Conservation (phyloP, 305 asterid genomes). For the Nicotiana rustica region DNA sequence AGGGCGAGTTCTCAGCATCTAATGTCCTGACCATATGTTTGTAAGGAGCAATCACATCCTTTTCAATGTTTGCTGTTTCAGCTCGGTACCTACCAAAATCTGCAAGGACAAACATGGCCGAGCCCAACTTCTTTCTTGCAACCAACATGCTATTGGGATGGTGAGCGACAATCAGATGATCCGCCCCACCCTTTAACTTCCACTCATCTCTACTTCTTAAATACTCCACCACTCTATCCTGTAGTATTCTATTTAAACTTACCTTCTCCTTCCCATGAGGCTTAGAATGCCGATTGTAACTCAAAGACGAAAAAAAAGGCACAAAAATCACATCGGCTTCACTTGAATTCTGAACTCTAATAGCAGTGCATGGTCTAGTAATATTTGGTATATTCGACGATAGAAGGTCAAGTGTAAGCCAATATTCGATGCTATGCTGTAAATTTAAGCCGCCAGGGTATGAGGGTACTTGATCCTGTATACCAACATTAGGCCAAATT, state of each 20-base stretch:
- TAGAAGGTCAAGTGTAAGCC: constrained; percentile 87
- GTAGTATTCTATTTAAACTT: constrained; percentile 55
- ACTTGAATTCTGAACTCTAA: constrained; percentile 60
- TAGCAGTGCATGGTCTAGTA: constrained; percentile 63
- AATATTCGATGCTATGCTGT: constrained; percentile 81
- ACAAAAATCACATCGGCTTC: constrained; percentile 72
- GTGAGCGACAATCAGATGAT: constrained; percentile 81
- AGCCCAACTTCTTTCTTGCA: constrained; percentile 65
- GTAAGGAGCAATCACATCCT: constrained; percentile 91
- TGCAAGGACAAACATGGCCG: constrained; percentile 73
- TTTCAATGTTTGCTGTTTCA: constrained; percentile 67
- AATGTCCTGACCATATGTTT: constrained; percentile 77
- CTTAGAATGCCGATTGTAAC: constrained; percentile 76
- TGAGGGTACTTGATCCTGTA: constrained; percentile 49
- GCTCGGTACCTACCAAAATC: constrained; percentile 81
- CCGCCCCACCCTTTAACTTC: constrained; percentile 64
- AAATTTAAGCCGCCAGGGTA: constrained; percentile 86
- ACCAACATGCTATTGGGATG: constrained; percentile 86
- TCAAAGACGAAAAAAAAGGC: constrained; percentile 79
- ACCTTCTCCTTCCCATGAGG: constrained; percentile 46
- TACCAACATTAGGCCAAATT: constrained; percentile 68
- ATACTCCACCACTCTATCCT: constrained; percentile 63
- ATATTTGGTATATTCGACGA: constrained; percentile 56
- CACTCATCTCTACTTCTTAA: constrained; percentile 65
- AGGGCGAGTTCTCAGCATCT: constrained; percentile 46